Evolutionary conservation across 805 yeast species (phyloP), one percentile per base, ranked within the genome.

Genomic region (Saturnispora dispora): DNA sequence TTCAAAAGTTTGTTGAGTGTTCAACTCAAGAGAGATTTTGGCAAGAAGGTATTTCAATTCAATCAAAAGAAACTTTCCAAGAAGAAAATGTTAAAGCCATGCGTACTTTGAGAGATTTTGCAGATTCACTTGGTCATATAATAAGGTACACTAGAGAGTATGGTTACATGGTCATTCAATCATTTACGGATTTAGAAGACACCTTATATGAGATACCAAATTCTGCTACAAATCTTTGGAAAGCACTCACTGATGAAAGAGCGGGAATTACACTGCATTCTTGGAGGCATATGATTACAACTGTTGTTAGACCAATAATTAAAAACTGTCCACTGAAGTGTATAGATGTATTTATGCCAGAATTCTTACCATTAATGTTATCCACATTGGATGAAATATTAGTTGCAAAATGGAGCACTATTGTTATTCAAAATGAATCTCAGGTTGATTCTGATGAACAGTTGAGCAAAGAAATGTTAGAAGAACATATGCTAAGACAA

Each of bases 31-130:
- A 93, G 70, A 75, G 98, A 60, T 93, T 93, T 65, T 93, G 99
- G 99, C 98, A 95, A 63, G 95, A 89, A 54, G 99, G 99, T 17
- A 95, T 95, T 22, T 87, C 96, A 1, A 85, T 87, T 52, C 96
- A 93, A 67, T 82, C 96, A 2, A 85, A 88, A 60, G 98, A 93
- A 63, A 89, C 93, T 33, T 95, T 93, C 58, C 83, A 93, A 56
- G 96, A 87, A 63, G 98, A 93, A 63, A 89, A 83, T 60, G 95
- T 88, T 52, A 88, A 85, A 63, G 98, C 99, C 0, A 88, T 93
- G 73, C 85, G 85, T 56, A 90, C 99, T 0, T 70, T 93, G 52
- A 77, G 98, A 57, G 99, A 93, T 68, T 93, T 93, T 73, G 98
- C 99, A 0, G 98, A 95, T 64, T 85, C 96, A 13, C 95, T 93